Evolutionary conservation across 192 early-diverging fungal species (phyloP).

Genomic region (Linnemannia exigua): DNA sequence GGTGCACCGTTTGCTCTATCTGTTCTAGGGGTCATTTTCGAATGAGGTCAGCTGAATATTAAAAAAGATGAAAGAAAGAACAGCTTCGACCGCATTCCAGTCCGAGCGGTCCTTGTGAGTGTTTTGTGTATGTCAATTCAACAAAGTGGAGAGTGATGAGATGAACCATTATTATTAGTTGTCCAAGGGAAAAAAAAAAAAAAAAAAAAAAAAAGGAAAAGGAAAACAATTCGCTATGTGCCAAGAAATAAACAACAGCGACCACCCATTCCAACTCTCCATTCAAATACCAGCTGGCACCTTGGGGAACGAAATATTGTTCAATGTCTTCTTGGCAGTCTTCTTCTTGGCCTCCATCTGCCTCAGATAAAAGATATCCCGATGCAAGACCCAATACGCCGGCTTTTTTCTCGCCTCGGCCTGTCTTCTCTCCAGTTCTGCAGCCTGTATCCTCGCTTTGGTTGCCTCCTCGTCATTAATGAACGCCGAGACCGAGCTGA

Average conservation of each 20-base stretch:
- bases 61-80: background rate
- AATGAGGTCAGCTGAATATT: background rate
- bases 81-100: background rate
- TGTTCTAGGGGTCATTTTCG: background rate
- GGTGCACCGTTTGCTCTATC: background rate
- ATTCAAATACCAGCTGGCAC: conserved; percentile 54
- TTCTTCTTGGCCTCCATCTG: conserved; percentile 60
- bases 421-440: conserved; percentile 33
- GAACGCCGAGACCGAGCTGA: conserved; percentile 43
- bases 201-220: no score
- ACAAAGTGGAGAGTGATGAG: background rate
- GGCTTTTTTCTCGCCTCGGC: conserved; percentile 46
- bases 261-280: background rate
- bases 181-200: background rate
- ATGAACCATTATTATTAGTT: background rate
- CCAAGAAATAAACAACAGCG: background rate
- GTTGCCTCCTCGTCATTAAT: conserved; percentile 56
- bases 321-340: conserved; percentile 55
- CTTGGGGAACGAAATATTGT: conserved; percentile 60
- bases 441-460: conserved; percentile 46
- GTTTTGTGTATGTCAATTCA: background rate
- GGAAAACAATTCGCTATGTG: background rate
- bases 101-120: background rate
- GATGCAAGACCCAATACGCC: conserved; percentile 60
- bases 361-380: conserved; percentile 64